Conservation (phyloP, 2,329 filamentous ascomycete species). For the Trichocomaceae sp. region DNA sequence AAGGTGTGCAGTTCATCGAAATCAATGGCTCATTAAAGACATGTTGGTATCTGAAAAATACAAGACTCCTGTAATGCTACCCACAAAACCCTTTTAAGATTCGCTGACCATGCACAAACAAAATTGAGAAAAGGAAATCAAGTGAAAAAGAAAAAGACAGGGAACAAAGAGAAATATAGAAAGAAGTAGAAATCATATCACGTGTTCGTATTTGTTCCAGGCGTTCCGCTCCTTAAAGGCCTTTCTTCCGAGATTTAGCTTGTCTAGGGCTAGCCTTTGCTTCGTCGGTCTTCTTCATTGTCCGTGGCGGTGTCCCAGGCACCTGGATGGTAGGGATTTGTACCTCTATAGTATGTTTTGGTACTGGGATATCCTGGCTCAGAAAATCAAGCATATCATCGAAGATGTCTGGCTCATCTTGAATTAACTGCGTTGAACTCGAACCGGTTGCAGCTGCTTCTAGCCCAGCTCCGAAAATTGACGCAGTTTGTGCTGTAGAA, state of each 20-base stretch:
- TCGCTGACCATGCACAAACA: background rate
- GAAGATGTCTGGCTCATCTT: background rate
- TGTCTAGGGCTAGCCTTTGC: slow-evolving; percentile 6
- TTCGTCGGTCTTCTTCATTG: background rate
- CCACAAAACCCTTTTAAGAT: background rate
- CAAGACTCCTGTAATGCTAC: slow-evolving; percentile 9
- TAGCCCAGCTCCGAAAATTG: background rate
- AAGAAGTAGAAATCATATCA: background rate
- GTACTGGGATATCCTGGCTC: background rate
- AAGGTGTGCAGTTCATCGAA: background rate
- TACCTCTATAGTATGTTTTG: slow-evolving; percentile 6
- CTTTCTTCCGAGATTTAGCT: slow-evolving; percentile 6
- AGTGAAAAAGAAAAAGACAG: background rate
- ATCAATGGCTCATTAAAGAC: slow-evolving; percentile 3
- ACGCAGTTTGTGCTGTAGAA: background rate
- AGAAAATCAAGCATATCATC: slow-evolving; percentile 7
- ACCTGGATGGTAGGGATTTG: slow-evolving; percentile 22
- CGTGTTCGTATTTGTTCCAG: background rate
- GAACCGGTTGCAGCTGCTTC: background rate
- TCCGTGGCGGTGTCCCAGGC: slow-evolving; percentile 22
- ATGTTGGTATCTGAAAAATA: slow-evolving; percentile 12
- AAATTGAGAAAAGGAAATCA: background rate
- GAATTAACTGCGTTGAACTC: background rate
- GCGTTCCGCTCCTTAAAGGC: background rate
- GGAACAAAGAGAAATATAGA: background rate